Conservation (phyloP, 148 eudicot species). For the Chenopodium suecicum region DNA sequence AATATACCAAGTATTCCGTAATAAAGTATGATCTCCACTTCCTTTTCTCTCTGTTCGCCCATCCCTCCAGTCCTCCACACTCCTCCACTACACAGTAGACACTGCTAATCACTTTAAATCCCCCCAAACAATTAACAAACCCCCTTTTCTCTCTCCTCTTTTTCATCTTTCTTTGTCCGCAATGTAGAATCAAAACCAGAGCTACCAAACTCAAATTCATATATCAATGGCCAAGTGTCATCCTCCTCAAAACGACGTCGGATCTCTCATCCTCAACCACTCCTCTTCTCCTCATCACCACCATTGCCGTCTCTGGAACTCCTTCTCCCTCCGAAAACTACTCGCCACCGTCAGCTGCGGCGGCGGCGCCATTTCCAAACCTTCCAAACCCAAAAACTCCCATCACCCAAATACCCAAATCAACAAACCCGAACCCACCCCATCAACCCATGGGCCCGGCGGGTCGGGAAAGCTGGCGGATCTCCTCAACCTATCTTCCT, state of each 20-base stretch:
- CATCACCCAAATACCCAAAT: neutral
- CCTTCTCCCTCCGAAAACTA: constrained; percentile 50
- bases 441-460: constrained; percentile 19
- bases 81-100: neutral
- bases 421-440: constrained; percentile 1
- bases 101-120: neutral
- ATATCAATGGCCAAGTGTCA: constrained; percentile 28
- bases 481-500: constrained; percentile 50
- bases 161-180: neutral
- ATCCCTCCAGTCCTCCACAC: constrained; percentile 14
- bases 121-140: neutral
- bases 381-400: neutral
- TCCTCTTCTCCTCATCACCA: constrained; percentile 5
- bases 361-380: constrained; percentile 35
- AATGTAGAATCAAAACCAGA: constrained; percentile 14
- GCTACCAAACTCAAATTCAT: neutral
- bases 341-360: constrained; percentile 54
- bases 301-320: constrained; percentile 36
- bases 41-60: neutral
- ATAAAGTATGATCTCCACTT: neutral
- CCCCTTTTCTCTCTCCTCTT: neutral
- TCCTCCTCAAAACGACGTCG: constrained; percentile 32
- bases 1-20: no score
- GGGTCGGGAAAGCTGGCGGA: constrained; percentile 59
- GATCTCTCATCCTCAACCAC: constrained; percentile 31